A percentile compares a stretch with the other conserved stretches of the same genome.
These are phyloP conservation scores for Phlebiopsis flavidoalba DNA, from an alignment of 768 basidiomycete species.

Conservation along the genomic window DNA sequence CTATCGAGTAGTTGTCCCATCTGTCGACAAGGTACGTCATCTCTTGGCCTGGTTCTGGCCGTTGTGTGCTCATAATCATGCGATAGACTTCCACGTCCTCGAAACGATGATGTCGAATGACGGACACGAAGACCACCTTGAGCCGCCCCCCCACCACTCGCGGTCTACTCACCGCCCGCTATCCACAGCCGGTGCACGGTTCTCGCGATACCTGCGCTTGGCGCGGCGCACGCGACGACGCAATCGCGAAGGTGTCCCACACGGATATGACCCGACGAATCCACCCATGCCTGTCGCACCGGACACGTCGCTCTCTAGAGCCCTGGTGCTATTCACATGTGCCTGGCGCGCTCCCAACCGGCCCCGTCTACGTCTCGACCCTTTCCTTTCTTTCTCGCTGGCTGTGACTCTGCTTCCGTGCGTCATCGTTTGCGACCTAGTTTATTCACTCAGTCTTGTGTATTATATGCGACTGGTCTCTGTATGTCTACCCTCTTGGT, in stretches of 20 bases:
- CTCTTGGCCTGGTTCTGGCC: neutral
- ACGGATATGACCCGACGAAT: conserved; percentile 22
- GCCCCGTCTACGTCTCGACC: neutral
- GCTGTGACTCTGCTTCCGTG: neutral
- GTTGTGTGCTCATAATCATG: neutral
- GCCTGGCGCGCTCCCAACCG: no score
- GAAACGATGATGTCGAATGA: conserved; percentile 25
- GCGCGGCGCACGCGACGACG: conserved; percentile 23
- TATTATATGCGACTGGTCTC: neutral
- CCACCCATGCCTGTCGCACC: conserved; percentile 18
- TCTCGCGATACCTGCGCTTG: conserved; percentile 29
- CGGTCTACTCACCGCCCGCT: conserved; percentile 11
- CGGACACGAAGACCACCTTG: conserved; percentile 13
- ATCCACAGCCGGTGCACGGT: conserved; percentile 22
- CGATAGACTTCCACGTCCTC: conserved; percentile 30
- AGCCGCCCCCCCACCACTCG: conserved; percentile 15
- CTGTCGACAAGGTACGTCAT: conserved; percentile 74
- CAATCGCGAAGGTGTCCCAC: conserved; percentile 9
- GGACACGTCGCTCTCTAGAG: conserved; percentile 13
- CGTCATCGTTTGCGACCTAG: neutral
- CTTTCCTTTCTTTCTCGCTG: neutral
- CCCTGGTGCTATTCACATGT: neutral
- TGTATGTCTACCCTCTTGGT: neutral
- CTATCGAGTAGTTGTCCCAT: conserved; percentile 89
- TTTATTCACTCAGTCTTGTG: neutral